These are phyloP conservation scores for Eruca vesicaria DNA, from an alignment of 441 rosid genomes.

Conservation along the genomic window DNA sequence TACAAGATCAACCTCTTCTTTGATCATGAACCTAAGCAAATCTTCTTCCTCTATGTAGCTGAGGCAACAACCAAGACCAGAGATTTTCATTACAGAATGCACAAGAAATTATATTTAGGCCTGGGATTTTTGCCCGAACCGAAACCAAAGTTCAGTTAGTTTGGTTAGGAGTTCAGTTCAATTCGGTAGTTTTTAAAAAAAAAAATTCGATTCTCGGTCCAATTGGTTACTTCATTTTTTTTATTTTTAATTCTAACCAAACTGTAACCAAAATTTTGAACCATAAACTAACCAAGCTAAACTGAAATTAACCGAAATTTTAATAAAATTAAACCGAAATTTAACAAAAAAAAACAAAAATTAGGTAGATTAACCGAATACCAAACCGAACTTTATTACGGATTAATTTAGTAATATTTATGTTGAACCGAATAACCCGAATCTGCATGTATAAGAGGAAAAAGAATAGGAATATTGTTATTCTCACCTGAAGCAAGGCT, in stretches of 20 bases:
- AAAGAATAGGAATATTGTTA: background rate
- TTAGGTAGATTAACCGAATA: background rate
- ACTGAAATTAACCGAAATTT: no score
- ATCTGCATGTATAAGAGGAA: background rate
- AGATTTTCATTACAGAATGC: background rate
- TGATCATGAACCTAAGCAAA: conserved; percentile 54
- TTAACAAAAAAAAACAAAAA: background rate
- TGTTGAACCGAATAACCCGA: background rate
- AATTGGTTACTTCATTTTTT: no score
- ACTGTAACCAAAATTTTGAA: background rate
- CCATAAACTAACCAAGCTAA: background rate
- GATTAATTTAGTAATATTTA: background rate
- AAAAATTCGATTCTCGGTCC: background rate
- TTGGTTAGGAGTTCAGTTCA: background rate
- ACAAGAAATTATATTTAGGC: background rate
- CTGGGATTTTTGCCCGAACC: background rate
- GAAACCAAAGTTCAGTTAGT: background rate
- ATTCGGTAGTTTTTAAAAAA: background rate
- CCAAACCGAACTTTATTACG: background rate
- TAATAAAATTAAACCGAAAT: background rate
- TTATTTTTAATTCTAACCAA: background rate
- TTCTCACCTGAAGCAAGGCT: conserved; percentile 49
- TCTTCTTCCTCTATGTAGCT: conserved; percentile 62
- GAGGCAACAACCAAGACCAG: background rate
- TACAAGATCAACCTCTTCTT: conserved; percentile 51